Percentiles rank a stretch among this genome's conserved stretches.
phyloP scores from a whole-genome alignment of 164 flowering plant genomes.

The Vitis riparia region DNA sequence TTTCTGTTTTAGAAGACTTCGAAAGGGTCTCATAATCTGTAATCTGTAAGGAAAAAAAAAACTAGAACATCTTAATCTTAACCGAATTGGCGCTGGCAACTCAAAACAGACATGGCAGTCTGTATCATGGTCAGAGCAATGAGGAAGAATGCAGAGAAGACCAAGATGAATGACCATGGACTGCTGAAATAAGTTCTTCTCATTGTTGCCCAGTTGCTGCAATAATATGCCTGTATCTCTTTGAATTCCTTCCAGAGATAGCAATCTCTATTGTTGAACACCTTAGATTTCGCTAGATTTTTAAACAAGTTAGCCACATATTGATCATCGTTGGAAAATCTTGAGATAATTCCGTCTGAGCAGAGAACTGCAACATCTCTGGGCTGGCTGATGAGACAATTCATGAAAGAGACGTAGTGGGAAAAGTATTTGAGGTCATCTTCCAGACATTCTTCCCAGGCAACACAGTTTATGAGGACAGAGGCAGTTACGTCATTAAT shows the following conservation, averaged over 20 bases:
- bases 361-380: constrained; percentile 11
- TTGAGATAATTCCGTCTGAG: constrained; percentile 4
- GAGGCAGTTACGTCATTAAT: constrained; percentile 4
- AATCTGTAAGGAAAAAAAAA: too few species aligned
- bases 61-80: background rate
- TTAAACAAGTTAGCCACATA: constrained; percentile 9
- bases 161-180: constrained; percentile 9
- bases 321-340: constrained; percentile 3
- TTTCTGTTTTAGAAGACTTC: too few species aligned
- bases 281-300: background rate
- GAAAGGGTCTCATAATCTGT: too few species aligned
- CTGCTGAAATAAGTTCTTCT: constrained; percentile 13
- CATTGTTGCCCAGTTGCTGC: constrained; percentile 9
- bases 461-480: constrained; percentile 12
- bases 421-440: background rate
- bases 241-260: constrained; percentile 6
- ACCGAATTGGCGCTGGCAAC: too few species aligned
- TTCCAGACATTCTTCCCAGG: constrained; percentile 8
- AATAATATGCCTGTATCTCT: constrained; percentile 7
- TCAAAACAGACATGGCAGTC: background rate
- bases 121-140: background rate
- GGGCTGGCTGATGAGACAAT: constrained; percentile 6
- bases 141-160: constrained; percentile 4
- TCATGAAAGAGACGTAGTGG: constrained; percentile 12
- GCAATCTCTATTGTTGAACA: background rate